A percentile compares a stretch with the other conserved stretches of the same genome.
These are phyloP conservation scores for Chalciporus chontae DNA, from an alignment of 768 basidiomycete genomes.

Conservation along the genomic window DNA sequence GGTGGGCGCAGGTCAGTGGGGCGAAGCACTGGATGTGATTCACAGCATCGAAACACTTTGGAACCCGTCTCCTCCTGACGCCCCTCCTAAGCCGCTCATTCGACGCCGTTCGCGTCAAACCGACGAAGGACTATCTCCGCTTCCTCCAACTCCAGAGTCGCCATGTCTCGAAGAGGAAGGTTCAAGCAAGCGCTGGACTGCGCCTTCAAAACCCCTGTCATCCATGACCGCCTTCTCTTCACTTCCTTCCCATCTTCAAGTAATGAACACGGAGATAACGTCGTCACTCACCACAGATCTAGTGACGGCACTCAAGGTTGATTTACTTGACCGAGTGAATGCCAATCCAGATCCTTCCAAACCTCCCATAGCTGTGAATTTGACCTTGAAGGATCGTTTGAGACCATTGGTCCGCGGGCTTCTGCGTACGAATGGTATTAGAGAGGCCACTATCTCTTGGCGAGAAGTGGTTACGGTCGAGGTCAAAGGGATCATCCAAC, in stretches of 20 bases:
- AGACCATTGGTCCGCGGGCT: constrained; percentile 78
- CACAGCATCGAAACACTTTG: constrained; percentile 64
- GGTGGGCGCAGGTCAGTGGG: constrained; percentile 86
- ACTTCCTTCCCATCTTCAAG: constrained; percentile 70
- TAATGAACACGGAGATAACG: constrained; percentile 71
- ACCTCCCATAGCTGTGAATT: constrained; percentile 28
- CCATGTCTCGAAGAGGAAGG: constrained; percentile 7
- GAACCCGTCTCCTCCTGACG: constrained; percentile 26
- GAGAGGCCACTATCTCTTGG: constrained; percentile 68
- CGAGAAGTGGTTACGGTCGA: constrained; percentile 63
- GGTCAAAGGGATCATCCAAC: constrained; percentile 52
- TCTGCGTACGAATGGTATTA: constrained; percentile 64
- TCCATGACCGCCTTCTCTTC: constrained; percentile 69
- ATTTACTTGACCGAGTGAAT: constrained; percentile 55
- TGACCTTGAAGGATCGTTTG: constrained; percentile 58
- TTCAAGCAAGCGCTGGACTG: constrained; percentile 27
- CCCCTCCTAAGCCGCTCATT: constrained; percentile 1
- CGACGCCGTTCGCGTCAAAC: constrained; percentile 7
- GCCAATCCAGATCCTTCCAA: constrained; percentile 14
- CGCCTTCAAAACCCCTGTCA: constrained; percentile 53
- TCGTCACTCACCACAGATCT: constrained; percentile 74
- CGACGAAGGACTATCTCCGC: constrained; percentile 25
- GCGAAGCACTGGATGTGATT: constrained; percentile 74
- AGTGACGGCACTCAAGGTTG: constrained; percentile 63
- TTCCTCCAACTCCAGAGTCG: constrained; percentile 38